phyloP scores from a whole-genome alignment of 2,329 filamentous ascomycete genomes.

The Capronia coronata region DNA sequence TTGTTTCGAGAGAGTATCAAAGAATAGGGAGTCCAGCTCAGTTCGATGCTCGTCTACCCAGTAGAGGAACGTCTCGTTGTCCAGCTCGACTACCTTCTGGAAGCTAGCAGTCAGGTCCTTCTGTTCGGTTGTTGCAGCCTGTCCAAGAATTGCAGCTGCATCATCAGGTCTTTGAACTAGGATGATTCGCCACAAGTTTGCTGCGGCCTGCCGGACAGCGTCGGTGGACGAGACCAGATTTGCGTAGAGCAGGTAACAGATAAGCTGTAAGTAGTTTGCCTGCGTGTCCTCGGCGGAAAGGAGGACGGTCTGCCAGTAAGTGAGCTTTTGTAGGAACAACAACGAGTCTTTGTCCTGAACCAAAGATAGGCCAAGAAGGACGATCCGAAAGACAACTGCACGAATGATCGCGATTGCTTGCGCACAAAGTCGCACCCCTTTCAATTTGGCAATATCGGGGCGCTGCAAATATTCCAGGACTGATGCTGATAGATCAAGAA shows the following conservation, averaged over 20 bases:
- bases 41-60: constrained; percentile 82
- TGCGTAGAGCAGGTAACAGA: constrained; percentile 89
- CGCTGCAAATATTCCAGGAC: constrained; percentile 83
- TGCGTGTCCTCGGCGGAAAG: constrained; percentile 70
- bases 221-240: constrained; percentile 69
- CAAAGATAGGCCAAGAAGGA: constrained; percentile 76
- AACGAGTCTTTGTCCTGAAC: constrained; percentile 65
- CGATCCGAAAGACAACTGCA: constrained; percentile 67
- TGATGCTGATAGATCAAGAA: constrained; percentile 79
- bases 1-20: constrained; percentile 67
- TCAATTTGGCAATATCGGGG: constrained; percentile 71
- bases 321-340: constrained; percentile 72
- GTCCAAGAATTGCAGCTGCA: constrained; percentile 64
- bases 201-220: constrained; percentile 65
- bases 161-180: constrained; percentile 89
- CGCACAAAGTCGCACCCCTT: constrained; percentile 84
- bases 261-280: constrained; percentile 71
- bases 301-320: constrained; percentile 93
- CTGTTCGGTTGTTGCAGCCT: constrained; percentile 65
- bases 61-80: constrained; percentile 76
- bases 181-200: constrained; percentile 82
- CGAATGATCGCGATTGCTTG: constrained; percentile 73
- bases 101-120: constrained; percentile 68
- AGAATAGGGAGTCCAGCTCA: constrained; percentile 75
- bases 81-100: constrained; percentile 74